Evolutionary conservation across 2,329 filamentous ascomycete genomes (phyloP).

Genomic region (Fusarium hostae): DNA sequence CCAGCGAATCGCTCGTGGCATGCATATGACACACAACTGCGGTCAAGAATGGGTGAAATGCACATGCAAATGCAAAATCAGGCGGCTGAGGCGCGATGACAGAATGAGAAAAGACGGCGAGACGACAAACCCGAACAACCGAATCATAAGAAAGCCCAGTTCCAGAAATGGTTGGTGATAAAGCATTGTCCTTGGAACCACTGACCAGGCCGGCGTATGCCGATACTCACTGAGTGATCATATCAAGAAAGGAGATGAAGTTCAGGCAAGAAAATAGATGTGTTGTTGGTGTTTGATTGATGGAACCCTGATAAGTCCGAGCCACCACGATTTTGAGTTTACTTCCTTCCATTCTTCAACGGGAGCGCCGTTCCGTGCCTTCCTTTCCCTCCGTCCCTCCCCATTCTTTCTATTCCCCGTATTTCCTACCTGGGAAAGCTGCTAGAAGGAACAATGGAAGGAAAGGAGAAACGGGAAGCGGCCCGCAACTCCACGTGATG

Average conservation of each 20-base stretch:
- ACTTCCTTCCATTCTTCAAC: conserved; percentile 11
- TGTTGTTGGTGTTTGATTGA: conserved; percentile 25
- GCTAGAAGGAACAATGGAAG: conserved; percentile 26
- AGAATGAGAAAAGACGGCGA: conserved; percentile 22
- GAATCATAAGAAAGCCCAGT: conserved; percentile 6
- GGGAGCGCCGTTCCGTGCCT: conserved; percentile 22
- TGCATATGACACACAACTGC: conserved; percentile 30
- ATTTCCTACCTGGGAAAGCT: conserved; percentile 15
- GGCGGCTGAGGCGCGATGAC: conserved; percentile 12
- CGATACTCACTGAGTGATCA: not conserved
- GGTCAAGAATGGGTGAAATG: conserved; percentile 24
- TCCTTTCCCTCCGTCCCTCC: not conserved
- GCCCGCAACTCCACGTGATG: conserved; percentile 36
- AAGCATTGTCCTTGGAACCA: conserved; percentile 19
- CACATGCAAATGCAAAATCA: conserved; percentile 14
- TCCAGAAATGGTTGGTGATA: conserved; percentile 3
- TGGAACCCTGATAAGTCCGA: conserved; percentile 3
- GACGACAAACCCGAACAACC: not conserved
- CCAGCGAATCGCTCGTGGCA: conserved; percentile 37
- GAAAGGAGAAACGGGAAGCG: conserved; percentile 12
- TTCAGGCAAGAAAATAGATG: conserved; percentile 15
- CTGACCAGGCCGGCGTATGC: conserved; percentile 12
- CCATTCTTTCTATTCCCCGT: not conserved
- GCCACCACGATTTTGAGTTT: conserved; percentile 36
- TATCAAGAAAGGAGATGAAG: conserved; percentile 6